Base-by-base conservation (phyloP, 2,329 filamentous ascomycete genomes). In the Fulvia fulva region DNA sequence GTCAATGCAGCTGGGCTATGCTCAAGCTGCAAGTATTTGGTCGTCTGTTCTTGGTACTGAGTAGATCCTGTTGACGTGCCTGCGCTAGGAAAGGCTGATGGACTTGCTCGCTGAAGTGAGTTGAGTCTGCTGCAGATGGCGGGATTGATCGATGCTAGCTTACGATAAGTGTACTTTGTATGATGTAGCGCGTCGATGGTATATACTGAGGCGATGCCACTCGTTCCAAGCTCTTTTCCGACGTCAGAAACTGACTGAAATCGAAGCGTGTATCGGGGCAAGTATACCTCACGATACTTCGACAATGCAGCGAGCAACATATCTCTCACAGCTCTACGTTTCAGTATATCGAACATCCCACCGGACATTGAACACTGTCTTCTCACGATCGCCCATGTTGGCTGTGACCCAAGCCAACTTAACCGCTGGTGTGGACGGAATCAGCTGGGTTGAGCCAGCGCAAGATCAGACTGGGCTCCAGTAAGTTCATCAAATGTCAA, bases 321-420 rank as follows among this genome's bases (percentile, higher is more conserved):
- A 37, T 34, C 14, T 37, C 16, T 52, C 28, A 7, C 28, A 34
- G 8, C 50, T 34, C 22, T 37, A 1, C 21, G 21, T 23, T 7
- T 46, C 44, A 21, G n/a, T n/a, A 46, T 46, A 19, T 7, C 23
- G 8, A 23, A 26, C 19, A 46, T 46, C 11, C 23, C 44, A n/a
- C 44, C 44, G 32, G 56, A 58, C 32, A 55, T 58, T 16, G 51
- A 55, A 30, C 23, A 55, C n/a, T 58, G 56, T 21, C 45, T 55
- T 25, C 32, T 55, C n/a, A 58, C 56, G 9, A 51, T 58, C 19
- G 45, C 46, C 25, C 56, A 58, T 22, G 55, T 50, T 43, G 56
- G 51, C 22, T 58, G 51, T 23, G 44, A 57, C 41, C 44, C 56
- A n/a, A 52, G 44, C n/a, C 56, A 58, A 21, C 51, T 58, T 4